Conservation (phyloP, 108 stramenopile genomes). For the Cyclostephanos tholiformis region DNA sequence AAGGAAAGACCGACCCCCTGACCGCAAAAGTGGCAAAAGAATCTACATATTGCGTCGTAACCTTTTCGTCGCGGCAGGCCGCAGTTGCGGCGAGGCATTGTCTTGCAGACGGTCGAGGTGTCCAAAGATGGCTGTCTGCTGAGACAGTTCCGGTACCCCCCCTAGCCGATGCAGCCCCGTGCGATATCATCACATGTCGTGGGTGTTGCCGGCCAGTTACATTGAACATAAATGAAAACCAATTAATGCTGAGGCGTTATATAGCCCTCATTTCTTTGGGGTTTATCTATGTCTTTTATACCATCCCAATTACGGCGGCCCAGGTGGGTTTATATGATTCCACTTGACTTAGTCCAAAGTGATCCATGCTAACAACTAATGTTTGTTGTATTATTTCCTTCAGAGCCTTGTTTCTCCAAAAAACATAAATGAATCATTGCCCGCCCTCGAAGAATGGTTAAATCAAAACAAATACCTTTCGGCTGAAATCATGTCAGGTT, state of each 20-base stretch:
- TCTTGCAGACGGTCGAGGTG: constrained; percentile 79
- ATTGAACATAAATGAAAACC: constrained; percentile 72
- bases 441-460: constrained; percentile 49
- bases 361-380: constrained; percentile 1
- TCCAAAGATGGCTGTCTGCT: constrained; percentile 66
- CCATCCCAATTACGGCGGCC: constrained; percentile 68
- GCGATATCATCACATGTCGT: constrained; percentile 70
- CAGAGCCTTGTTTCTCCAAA: constrained; percentile 49
- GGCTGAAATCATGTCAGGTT: constrained; percentile 61
- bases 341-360: constrained; percentile 3
- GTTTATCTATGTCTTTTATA: constrained; percentile 79
- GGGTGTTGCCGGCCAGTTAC: constrained; percentile 90
- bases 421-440: constrained; percentile 53
- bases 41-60: constrained; percentile 86
- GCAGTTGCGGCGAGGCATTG: constrained; percentile 85
- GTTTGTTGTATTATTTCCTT: not conserved
- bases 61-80: constrained; percentile 87
- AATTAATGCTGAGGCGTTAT: constrained; percentile 66
- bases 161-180: constrained; percentile 84
- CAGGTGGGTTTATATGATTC: not conserved
- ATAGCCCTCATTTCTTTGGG: constrained; percentile 54
- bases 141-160: constrained; percentile 76
- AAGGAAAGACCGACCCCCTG: constrained; percentile 35
- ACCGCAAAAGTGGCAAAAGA: constrained; percentile 58
- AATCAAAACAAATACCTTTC: constrained; percentile 30